These are phyloP conservation scores for Vanrija humicola DNA, from an alignment of 1,284 basidiomycete species.

Conservation along the genomic window DNA sequence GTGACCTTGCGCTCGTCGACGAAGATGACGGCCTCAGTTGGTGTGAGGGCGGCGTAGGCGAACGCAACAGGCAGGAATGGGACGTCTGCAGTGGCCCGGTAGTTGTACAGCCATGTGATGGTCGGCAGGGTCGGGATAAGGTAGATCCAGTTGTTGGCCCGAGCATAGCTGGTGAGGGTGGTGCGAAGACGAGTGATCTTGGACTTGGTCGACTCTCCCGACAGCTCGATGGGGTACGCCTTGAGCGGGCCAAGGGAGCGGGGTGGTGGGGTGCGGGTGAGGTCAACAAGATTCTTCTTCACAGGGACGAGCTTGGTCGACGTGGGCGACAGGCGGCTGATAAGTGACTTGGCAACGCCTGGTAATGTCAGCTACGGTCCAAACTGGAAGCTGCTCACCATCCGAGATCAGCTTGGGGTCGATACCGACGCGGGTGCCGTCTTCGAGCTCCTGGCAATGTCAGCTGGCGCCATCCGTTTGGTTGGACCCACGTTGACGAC, in stretches of 20 bases:
- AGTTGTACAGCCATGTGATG: conserved; percentile 72
- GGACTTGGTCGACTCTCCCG: conserved; percentile 54
- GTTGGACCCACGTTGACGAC: conserved; percentile 54
- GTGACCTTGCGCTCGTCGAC: conserved; percentile 42
- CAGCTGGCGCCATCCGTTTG: not conserved
- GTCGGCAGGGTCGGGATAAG: conserved; percentile 49
- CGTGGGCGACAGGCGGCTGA: conserved; percentile 50
- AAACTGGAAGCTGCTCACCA: conserved; percentile 44
- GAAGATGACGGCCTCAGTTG: conserved; percentile 50
- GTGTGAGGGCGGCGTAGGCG: conserved; percentile 70
- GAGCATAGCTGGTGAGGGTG: conserved; percentile 32
- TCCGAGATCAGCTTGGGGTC: conserved; percentile 84
- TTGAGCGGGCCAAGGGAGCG: conserved; percentile 69
- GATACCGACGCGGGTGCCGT: conserved; percentile 66
- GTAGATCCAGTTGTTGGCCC: conserved; percentile 44
- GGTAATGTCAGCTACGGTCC: not conserved
- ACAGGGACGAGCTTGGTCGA: conserved; percentile 59
- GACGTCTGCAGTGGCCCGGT: conserved; percentile 70
- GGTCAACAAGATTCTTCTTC: conserved; percentile 73
- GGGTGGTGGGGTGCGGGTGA: conserved; percentile 67
- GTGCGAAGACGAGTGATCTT: conserved; percentile 33
- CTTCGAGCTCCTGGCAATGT: conserved; percentile 53
- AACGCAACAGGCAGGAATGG: conserved; percentile 84
- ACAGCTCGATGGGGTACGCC: conserved; percentile 67
- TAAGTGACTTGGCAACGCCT: conserved; percentile 23